These are phyloP conservation scores for Vitis riparia DNA, from an alignment of 164 flowering plant genomes.

Conservation along the genomic window DNA sequence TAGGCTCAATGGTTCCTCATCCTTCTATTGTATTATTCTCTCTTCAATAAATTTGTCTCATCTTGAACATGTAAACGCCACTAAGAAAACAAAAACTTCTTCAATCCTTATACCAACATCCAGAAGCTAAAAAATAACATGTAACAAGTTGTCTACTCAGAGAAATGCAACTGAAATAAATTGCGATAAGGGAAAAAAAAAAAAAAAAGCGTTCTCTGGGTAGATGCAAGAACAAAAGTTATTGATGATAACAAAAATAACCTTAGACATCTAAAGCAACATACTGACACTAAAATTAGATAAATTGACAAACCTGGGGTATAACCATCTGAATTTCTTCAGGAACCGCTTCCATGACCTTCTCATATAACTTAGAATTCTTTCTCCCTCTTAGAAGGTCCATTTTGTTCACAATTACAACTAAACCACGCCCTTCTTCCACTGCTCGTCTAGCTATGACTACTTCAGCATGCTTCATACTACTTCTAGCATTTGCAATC, in stretches of 20 bases:
- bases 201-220: not conserved
- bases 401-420: conserved; percentile 94
- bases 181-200: too few species aligned
- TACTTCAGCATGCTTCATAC: conserved; percentile 93
- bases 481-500: conserved; percentile 76
- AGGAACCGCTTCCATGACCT: conserved; percentile 78
- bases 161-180: too few species aligned
- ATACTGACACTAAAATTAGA: not conserved
- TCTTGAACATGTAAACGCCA: not conserved
- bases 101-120: not conserved
- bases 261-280: not conserved
- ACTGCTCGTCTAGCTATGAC: conserved; percentile 92
- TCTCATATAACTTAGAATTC: conserved; percentile 45
- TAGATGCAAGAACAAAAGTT: not conserved
- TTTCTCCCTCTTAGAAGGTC: conserved; percentile 72
- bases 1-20: too few species aligned
- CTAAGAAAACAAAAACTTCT: not conserved
- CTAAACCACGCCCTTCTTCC: conserved; percentile 95
- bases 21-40: too few species aligned
- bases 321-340: conserved; percentile 86
- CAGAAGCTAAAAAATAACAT: not conserved
- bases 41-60: too few species aligned
- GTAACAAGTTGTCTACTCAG: too few species aligned
- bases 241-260: not conserved
- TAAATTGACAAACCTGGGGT: conserved; percentile 69